Percentiles rank a stretch among this genome's conserved stretches.
Evolutionary conservation across 345 rosid species (phyloP).

Genomic region (Combretum micranthum): DNA sequence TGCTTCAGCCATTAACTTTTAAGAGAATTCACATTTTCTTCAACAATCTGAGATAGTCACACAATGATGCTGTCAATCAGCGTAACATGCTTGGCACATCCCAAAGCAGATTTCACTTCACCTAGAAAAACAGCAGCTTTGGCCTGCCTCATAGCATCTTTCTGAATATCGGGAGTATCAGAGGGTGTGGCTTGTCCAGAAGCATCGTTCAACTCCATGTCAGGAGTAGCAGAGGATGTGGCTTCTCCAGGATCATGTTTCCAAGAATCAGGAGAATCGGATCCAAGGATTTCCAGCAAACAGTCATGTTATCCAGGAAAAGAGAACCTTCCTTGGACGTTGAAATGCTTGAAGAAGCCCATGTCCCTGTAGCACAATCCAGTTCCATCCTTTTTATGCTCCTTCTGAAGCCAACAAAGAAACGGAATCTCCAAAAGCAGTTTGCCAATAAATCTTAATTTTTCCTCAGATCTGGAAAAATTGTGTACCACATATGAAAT

Average conservation of each 20-base stretch:
- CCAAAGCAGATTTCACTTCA: conserved; percentile 9
- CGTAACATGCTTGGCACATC: conserved; percentile 17
- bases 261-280: too few relatives aligned
- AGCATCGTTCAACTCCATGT: too few relatives aligned
- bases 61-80: conserved; percentile 18
- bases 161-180: not conserved
- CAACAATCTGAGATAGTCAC: conserved; percentile 24
- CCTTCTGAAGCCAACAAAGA: conserved; percentile 2
- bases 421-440: not conserved
- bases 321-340: too few relatives aligned
- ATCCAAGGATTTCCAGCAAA: too few relatives aligned
- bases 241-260: too few relatives aligned
- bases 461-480: conserved; percentile 12
- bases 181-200: too few relatives aligned
- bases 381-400: not conserved
- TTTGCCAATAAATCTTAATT: not conserved
- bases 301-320: too few relatives aligned
- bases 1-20: conserved; percentile 30
- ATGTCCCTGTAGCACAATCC: not conserved
- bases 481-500: conserved; percentile 2
- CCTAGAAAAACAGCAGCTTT: conserved; percentile 15
- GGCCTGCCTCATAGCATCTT: conserved; percentile 19
- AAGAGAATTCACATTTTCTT: conserved; percentile 10
- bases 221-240: too few relatives aligned
- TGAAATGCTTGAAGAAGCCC: too few relatives aligned